A percentile compares a stretch with the other conserved stretches of the same genome.
Evolutionary conservation across 495 filamentous ascomycete species (phyloP).

Genomic region (Penicillium dipodomyicola): DNA sequence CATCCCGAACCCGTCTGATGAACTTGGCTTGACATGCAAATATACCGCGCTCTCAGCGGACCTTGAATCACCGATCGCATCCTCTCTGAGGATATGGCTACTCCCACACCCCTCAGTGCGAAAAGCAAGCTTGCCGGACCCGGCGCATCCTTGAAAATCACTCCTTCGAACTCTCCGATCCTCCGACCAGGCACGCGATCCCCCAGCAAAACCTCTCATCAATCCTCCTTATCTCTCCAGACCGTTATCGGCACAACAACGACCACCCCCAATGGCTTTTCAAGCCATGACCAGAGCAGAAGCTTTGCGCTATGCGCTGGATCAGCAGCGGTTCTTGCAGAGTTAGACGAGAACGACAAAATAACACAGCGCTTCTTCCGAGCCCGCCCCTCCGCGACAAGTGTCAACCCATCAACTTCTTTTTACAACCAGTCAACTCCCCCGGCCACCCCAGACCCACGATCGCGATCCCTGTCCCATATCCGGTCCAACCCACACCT

Average conservation of each 20-base stretch:
- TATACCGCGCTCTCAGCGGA: slow-evolving; percentile 25
- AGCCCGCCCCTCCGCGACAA: slow-evolving; percentile 74
- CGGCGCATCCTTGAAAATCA: slow-evolving; percentile 60
- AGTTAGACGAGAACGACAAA: slow-evolving; percentile 66
- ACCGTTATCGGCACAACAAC: slow-evolving; percentile 89
- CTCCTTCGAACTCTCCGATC: slow-evolving; percentile 76
- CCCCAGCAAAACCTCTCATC: slow-evolving; percentile 53
- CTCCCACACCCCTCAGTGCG: slow-evolving; percentile 31
- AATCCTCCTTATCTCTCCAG: slow-evolving; percentile 64
- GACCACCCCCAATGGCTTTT: slow-evolving; percentile 80
- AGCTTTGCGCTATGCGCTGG: slow-evolving; percentile 89
- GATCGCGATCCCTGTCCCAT: slow-evolving; percentile 34
- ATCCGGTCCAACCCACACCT: slow-evolving; percentile 32
- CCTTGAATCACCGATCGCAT: slow-evolving; percentile 21
- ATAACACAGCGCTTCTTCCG: slow-evolving; percentile 85
- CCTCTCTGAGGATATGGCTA: slow-evolving; percentile 37
- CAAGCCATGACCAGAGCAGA: slow-evolving; percentile 64
- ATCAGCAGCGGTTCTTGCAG: slow-evolving; percentile 86
- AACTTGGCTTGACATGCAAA: slow-evolving; percentile 24
- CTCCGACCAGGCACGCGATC: slow-evolving; percentile 61
- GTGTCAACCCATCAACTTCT: slow-evolving; percentile 55
- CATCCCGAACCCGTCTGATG: background rate
- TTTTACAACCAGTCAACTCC: slow-evolving; percentile 63
- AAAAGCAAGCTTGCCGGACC: slow-evolving; percentile 40
- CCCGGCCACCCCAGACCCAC: slow-evolving; percentile 45